phyloP scores from a whole-genome alignment of 768 basidiomycete genomes.

The Postia placenta region DNA sequence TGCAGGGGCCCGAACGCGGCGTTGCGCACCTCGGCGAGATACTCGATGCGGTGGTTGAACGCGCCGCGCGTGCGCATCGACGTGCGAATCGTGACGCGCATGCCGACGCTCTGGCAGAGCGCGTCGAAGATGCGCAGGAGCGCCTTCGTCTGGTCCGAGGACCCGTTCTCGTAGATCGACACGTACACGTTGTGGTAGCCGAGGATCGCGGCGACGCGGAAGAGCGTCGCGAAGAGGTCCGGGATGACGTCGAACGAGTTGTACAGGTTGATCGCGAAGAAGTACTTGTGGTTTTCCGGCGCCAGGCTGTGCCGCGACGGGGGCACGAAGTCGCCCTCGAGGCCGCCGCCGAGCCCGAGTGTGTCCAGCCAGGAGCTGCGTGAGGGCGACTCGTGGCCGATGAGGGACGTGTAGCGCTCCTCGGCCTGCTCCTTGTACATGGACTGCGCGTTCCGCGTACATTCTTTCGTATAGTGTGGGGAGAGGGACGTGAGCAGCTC shows the following conservation, averaged over 20 bases:
- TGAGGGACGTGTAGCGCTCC: slow-evolving; percentile 79
- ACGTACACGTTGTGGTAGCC: slow-evolving; percentile 98
- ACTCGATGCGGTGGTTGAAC: slow-evolving; percentile 99
- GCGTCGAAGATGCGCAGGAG: slow-evolving; percentile 93
- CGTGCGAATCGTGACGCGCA: slow-evolving; percentile 90
- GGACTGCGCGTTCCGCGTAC: slow-evolving; percentile 78
- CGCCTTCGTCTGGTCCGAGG: slow-evolving; percentile 98
- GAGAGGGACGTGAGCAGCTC: slow-evolving; percentile 83
- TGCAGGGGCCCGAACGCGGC: slow-evolving; percentile 93
- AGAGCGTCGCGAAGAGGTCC: slow-evolving; percentile 94
- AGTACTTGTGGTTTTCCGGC: slow-evolving; percentile 87
- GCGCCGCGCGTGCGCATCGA: slow-evolving; percentile 89
- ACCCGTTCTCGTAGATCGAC: slow-evolving; percentile 98
- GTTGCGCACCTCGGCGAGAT: slow-evolving; percentile 99
- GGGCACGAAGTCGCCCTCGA: slow-evolving; percentile 32
- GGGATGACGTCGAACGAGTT: slow-evolving; percentile 99
- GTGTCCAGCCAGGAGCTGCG: slow-evolving; percentile 55
- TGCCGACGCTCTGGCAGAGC: slow-evolving; percentile 80
- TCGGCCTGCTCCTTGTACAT: slow-evolving; percentile 79
- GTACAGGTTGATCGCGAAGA: slow-evolving; percentile 98
- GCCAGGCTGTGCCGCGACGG: slow-evolving; percentile 26
- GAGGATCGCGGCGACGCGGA: slow-evolving; percentile 84
- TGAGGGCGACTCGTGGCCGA: slow-evolving; percentile 66
- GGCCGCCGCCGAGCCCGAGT: slow-evolving; percentile 40
- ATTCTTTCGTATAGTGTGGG: slow-evolving; percentile 90